These are phyloP conservation scores for Curvularia spicifera DNA, from an alignment of 2,329 filamentous ascomycete species.

Conservation along the genomic window DNA sequence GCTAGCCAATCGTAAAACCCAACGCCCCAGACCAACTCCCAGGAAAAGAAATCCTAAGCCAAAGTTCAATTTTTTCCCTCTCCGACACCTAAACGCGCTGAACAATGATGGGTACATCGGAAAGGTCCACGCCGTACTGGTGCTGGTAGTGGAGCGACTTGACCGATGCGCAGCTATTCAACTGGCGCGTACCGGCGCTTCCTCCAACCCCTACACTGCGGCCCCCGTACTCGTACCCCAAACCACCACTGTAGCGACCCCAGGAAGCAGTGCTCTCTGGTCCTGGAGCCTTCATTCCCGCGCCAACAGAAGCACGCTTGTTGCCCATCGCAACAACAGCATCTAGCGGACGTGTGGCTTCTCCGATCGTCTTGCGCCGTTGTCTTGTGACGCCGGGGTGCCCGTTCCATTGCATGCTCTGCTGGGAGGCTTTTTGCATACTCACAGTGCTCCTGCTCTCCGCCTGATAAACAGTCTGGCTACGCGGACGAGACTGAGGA, in stretches of 20 bases:
- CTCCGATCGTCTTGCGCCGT: slow-evolving; percentile 42
- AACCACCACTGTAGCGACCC: slow-evolving; percentile 48
- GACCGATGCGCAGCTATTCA: slow-evolving; percentile 38
- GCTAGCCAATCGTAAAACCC: slow-evolving; percentile 11
- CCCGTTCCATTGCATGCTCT: slow-evolving; percentile 33
- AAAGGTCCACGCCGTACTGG: slow-evolving; percentile 43
- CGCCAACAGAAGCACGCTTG: slow-evolving; percentile 12
- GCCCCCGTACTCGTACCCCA: slow-evolving; percentile 46
- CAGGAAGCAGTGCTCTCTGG: slow-evolving; percentile 14
- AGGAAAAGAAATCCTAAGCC: slow-evolving; percentile 3
- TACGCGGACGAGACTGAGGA: slow-evolving; percentile 24
- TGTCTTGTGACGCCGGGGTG: slow-evolving; percentile 38
- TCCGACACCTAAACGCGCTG: slow-evolving; percentile 22
- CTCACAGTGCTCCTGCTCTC: slow-evolving; percentile 24
- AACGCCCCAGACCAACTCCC: slow-evolving; percentile 1
- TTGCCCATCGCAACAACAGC: slow-evolving; percentile 9
- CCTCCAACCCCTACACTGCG: slow-evolving; percentile 44
- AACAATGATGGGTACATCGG: slow-evolving; percentile 43
- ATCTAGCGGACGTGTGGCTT: slow-evolving; percentile 29
- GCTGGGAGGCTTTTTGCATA: slow-evolving; percentile 14
- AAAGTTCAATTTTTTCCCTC: slow-evolving; percentile 1
- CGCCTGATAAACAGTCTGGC: slow-evolving; percentile 28
- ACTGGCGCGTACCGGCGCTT: slow-evolving; percentile 45
- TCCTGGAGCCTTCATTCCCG: slow-evolving; percentile 2
- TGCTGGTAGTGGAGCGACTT: slow-evolving; percentile 41